Percentiles rank a stretch among this genome's conserved stretches.
phyloP scores from a whole-genome alignment of 495 filamentous ascomycete species.

The Penicillium malachiteum region DNA sequence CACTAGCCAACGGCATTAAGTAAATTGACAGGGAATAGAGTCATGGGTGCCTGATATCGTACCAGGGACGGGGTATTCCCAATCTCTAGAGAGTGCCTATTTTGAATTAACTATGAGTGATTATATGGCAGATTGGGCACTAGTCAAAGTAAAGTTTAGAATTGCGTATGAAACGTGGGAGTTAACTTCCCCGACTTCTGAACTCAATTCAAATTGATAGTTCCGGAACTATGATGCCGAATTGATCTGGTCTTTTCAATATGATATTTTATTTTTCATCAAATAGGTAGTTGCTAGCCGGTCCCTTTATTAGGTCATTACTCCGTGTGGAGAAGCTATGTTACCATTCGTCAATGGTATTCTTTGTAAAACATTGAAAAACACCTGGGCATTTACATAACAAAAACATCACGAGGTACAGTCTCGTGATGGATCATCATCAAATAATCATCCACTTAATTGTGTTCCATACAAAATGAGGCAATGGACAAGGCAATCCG shows the following conservation, averaged over 20 bases:
- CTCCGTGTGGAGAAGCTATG: too few species aligned
- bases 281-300: background rate
- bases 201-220: conserved; percentile 9
- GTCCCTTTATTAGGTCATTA: too few species aligned
- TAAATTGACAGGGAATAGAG: background rate
- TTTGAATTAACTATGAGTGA: background rate
- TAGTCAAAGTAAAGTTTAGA: conserved; percentile 7
- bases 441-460: too few species aligned
- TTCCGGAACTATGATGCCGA: too few species aligned
- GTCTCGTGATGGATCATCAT: conserved; percentile 1
- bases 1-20: background rate
- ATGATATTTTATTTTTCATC: background rate
- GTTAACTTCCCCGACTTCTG: background rate
- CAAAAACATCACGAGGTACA: background rate
- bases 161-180: background rate
- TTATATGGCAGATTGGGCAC: conserved; percentile 4
- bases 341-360: too few species aligned
- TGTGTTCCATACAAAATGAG: background rate
- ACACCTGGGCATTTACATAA: too few species aligned
- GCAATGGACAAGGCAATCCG: background rate
- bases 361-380: too few species aligned
- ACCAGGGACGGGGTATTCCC: background rate
- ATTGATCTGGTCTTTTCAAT: too few species aligned
- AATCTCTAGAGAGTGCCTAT: background rate
- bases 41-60: background rate